phyloP scores from a whole-genome alignment of 352 stramenopile genomes.

The Bremia lactucae region DNA sequence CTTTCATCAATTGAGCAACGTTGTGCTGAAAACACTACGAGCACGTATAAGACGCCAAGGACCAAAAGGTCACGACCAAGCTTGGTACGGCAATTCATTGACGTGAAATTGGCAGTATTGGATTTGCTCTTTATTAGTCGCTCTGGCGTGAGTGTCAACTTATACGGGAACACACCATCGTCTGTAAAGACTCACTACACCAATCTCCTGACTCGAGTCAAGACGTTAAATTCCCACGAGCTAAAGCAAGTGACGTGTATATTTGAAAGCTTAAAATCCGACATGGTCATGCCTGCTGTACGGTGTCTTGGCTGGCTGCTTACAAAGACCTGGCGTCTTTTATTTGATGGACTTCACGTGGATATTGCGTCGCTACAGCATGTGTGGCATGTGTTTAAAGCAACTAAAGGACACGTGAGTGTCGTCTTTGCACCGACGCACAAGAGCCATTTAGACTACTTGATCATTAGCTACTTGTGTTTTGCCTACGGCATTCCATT shows the following conservation, averaged over 20 bases:
- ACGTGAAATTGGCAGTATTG: constrained; percentile 45
- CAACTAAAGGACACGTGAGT: constrained; percentile 38
- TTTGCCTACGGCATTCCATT: constrained; percentile 81
- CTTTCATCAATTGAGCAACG: constrained; percentile 58
- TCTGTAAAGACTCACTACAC: constrained; percentile 27
- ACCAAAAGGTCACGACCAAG: constrained; percentile 7
- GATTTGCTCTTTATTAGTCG: constrained; percentile 61
- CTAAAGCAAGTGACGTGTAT: constrained; percentile 36
- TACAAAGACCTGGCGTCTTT: constrained; percentile 66
- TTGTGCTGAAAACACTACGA: constrained; percentile 27
- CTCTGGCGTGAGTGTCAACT: constrained; percentile 39
- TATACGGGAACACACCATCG: constrained; percentile 33
- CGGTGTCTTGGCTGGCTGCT: constrained; percentile 67
- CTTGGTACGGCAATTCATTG: constrained; percentile 20
- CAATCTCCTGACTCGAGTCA: constrained; percentile 32
- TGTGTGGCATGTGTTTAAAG: constrained; percentile 43
- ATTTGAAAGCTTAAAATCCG: constrained; percentile 53
- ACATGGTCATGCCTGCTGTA: constrained; percentile 68
- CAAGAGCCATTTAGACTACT: constrained; percentile 85
- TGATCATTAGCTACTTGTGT: constrained; percentile 86
- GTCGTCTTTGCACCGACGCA: constrained; percentile 83
- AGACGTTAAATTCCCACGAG: constrained; percentile 11
- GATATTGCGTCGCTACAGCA: constrained; percentile 52
- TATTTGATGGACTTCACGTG: constrained; percentile 65
- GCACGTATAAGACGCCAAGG: constrained; percentile 19